These are phyloP conservation scores for Rhytidiadelphus loreus DNA, from an alignment of 225 moss, liverwort and hornwort genomes.

Conservation along the genomic window DNA sequence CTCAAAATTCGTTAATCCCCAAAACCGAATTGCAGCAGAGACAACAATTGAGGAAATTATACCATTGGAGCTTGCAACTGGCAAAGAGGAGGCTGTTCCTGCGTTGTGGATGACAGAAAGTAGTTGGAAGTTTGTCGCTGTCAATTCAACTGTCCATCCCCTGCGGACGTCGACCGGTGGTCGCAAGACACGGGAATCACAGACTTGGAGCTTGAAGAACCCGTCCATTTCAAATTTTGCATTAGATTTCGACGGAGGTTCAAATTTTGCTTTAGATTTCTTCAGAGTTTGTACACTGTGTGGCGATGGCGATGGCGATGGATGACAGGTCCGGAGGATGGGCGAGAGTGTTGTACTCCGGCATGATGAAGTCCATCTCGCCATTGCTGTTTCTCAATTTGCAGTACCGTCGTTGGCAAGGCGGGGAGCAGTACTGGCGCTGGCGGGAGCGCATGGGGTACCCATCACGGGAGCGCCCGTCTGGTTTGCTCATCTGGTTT, in stretches of 20 bases:
- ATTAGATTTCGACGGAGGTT: not conserved
- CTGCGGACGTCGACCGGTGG: not conserved
- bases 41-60: not conserved
- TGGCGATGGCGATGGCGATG: not conserved
- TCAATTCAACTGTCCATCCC: not conserved
- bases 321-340: slow-evolving; percentile 11
- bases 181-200: not conserved
- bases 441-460: slow-evolving; percentile 53
- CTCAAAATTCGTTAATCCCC: not conserved
- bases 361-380: slow-evolving; percentile 15
- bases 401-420: slow-evolving; percentile 11
- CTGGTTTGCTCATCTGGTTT: slow-evolving; percentile 72
- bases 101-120: not conserved
- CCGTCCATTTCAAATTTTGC: not conserved
- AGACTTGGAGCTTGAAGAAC: not conserved
- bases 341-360: slow-evolving; percentile 7
- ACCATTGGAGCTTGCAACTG: not conserved
- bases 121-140: slow-evolving; percentile 16
- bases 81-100: not conserved
- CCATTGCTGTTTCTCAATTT: slow-evolving; percentile 24
- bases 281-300: not conserved
- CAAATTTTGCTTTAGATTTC: not conserved
- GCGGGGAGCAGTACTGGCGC: slow-evolving; percentile 3
- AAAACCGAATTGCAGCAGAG: not conserved
- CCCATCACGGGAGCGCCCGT: slow-evolving; percentile 47